Percentiles rank a stretch among this genome's conserved stretches.
Conservation (phyloP, 768 basidiomycete species). For the Floccularia luteovirens region DNA sequence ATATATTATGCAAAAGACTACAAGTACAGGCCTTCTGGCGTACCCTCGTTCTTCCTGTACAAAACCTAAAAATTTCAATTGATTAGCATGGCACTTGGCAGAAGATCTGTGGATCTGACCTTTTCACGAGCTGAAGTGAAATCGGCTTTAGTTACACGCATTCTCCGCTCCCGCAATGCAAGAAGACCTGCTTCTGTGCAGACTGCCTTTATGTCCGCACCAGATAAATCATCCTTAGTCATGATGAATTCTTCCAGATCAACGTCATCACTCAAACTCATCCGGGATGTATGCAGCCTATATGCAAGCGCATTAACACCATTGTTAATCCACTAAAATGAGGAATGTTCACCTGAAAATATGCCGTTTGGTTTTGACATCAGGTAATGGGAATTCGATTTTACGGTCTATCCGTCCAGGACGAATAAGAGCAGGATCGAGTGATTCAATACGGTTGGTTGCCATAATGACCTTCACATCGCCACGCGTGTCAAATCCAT, state of each 20-base stretch:
- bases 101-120: conserved; percentile 32
- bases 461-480: conserved; percentile 99
- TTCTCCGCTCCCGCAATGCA: conserved; percentile 89
- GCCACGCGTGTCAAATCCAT: conserved; percentile 99
- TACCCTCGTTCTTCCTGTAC: conserved; percentile 97
- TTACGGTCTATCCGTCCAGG: conserved; percentile 98
- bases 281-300: conserved; percentile 88
- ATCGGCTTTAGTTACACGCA: conserved; percentile 89
- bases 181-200: conserved; percentile 98
- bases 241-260: conserved; percentile 94
- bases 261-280: conserved; percentile 84
- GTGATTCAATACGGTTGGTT: conserved; percentile 93
- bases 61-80: conserved; percentile 49
- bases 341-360: conserved; percentile 74
- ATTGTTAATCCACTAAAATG: no score
- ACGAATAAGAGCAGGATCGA: conserved; percentile 96
- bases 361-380: conserved; percentile 97
- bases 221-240: conserved; percentile 92
- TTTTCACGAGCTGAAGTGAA: conserved; percentile 91
- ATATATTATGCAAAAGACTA: conserved; percentile 22
- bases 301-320: conserved; percentile 3
- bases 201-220: conserved; percentile 98
- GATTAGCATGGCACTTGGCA: conserved; percentile 2
- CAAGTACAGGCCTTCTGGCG: conserved; percentile 83
- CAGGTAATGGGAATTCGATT: conserved; percentile 96